Evolutionary conservation across 2,329 filamentous ascomycete species (phyloP).

Genomic region (Lojkania enalia): DNA sequence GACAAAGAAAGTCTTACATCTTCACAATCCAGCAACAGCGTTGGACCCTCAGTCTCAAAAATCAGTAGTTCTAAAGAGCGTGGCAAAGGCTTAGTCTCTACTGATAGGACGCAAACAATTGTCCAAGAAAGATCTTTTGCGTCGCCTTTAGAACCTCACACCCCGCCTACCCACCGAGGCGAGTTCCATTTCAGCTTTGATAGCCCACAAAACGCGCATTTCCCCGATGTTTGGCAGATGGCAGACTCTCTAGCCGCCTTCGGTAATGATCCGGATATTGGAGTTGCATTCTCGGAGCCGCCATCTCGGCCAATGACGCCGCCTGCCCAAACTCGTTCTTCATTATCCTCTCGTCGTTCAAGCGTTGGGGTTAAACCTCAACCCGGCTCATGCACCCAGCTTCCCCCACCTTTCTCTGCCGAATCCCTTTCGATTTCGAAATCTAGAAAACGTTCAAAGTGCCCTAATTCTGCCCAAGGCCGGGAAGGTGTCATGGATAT

Average conservation of each 20-base stretch:
- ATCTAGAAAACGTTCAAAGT: background rate
- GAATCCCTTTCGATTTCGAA: background rate
- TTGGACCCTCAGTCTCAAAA: constrained; percentile 16
- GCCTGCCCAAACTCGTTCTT: constrained; percentile 14
- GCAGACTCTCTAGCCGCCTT: background rate
- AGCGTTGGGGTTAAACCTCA: background rate
- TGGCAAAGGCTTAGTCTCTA: constrained; percentile 32
- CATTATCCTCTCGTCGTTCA: too few relatives aligned
- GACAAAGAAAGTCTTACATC: constrained; percentile 32
- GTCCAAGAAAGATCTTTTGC: constrained; percentile 7
- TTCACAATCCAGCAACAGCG: constrained; percentile 33
- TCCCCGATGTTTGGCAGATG: background rate
- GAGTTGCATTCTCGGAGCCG: constrained; percentile 11
- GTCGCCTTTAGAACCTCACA: background rate
- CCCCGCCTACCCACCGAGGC: constrained; percentile 9
- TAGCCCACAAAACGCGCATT: background rate
- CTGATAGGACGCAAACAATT: constrained; percentile 16
- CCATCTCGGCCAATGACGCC: constrained; percentile 14
- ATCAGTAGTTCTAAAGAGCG: constrained; percentile 25
- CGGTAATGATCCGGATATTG: constrained; percentile 7
- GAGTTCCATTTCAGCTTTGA: constrained; percentile 20
- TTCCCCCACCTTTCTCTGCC: constrained; percentile 1
- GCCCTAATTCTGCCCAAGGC: background rate
- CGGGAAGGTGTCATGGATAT: constrained; percentile 6
- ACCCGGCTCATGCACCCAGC: too few relatives aligned